Conservation (phyloP, 768 basidiomycete species). For the Amanita molliuscula region DNA sequence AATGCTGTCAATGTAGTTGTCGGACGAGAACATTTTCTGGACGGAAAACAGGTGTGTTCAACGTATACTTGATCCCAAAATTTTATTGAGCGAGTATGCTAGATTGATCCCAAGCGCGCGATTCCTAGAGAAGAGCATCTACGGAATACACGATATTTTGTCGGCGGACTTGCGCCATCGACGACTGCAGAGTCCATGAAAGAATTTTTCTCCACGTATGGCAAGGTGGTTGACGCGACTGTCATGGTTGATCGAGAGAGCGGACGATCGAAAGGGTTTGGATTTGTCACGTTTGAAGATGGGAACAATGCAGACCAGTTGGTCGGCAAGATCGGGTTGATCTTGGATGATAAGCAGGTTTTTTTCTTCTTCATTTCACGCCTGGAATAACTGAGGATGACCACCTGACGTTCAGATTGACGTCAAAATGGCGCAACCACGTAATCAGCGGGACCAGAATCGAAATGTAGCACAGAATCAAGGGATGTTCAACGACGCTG, state of each 20-base stretch:
- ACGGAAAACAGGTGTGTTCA: conserved; percentile 60
- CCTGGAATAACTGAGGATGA: background rate
- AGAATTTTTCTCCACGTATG: conserved; percentile 59
- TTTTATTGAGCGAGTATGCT: background rate
- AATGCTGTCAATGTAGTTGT: conserved; percentile 56
- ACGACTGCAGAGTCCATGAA: conserved; percentile 67
- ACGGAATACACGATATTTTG: conserved; percentile 70
- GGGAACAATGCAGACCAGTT: conserved; percentile 53
- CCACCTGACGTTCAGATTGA: conserved; percentile 46
- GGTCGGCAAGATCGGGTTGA: conserved; percentile 54
- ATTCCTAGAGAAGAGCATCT: conserved; percentile 77
- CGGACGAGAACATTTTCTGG: conserved; percentile 55
- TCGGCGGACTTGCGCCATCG: conserved; percentile 59
- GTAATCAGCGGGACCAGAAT: conserved; percentile 50
- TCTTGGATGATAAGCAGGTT: conserved; percentile 72
- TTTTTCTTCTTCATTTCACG: conserved; percentile 25
- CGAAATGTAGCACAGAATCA: conserved; percentile 17
- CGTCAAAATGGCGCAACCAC: conserved; percentile 72
- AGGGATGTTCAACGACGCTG: background rate
- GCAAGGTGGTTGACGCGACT: conserved; percentile 75
- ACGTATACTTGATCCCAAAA: background rate
- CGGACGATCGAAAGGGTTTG: conserved; percentile 71
- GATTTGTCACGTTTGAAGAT: conserved; percentile 76
- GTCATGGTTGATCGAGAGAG: conserved; percentile 81
- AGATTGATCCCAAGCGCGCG: conserved; percentile 87